Percentiles rank a stretch among this genome's conserved stretches.
Evolutionary conservation across 768 basidiomycete genomes (phyloP).

Genomic region (Suillus paluster): DNA sequence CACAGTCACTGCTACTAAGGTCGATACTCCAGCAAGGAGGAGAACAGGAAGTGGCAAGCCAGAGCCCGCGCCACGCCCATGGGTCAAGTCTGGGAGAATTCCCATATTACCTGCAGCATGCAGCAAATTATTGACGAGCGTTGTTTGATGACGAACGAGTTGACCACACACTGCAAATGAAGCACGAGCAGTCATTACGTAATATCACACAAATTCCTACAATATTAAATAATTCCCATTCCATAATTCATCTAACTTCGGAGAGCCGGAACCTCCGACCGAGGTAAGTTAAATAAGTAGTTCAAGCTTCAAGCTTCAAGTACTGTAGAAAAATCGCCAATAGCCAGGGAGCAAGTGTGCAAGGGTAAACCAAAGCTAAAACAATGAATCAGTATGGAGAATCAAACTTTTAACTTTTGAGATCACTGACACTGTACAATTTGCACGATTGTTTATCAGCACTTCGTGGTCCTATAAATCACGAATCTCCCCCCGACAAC

Average conservation of each 20-base stretch:
- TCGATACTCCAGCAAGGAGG: slow-evolving; percentile 61
- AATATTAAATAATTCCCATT: background rate
- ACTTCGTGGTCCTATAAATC: background rate
- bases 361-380: slow-evolving; percentile 9
- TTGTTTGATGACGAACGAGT: background rate
- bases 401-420: background rate
- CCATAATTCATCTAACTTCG: no score
- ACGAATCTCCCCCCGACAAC: slow-evolving; percentile 10
- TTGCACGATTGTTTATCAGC: slow-evolving; percentile 11
- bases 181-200: background rate
- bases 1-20: slow-evolving; percentile 71
- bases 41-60: slow-evolving; percentile 62
- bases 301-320: background rate
- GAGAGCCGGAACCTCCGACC: no score
- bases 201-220: background rate
- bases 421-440: slow-evolving; percentile 12
- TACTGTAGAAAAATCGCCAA: slow-evolving; percentile 14
- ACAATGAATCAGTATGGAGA: background rate
- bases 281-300: no score
- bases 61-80: slow-evolving; percentile 59
- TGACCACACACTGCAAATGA: background rate
- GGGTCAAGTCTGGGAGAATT: slow-evolving; percentile 19
- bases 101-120: slow-evolving; percentile 12
- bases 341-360: slow-evolving; percentile 13
- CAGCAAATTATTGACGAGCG: background rate